Evolutionary conservation across 768 basidiomycete genomes (phyloP).

Genomic region (Agaricus bisporus): DNA sequence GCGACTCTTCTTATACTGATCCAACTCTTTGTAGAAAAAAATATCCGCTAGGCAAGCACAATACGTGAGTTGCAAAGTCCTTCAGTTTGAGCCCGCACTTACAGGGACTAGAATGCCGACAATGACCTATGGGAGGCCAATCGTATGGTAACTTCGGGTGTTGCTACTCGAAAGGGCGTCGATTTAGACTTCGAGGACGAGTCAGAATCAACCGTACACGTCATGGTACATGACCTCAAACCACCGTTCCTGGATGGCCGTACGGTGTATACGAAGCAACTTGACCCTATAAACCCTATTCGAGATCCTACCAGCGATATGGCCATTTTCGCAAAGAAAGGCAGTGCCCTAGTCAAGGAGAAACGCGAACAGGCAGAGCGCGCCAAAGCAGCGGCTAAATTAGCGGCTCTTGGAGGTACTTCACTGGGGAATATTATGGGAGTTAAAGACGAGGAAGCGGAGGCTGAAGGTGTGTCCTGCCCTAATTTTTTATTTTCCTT

Average conservation of each 20-base stretch:
- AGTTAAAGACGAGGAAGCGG: constrained; percentile 90
- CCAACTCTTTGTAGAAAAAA: constrained; percentile 49
- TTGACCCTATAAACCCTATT: constrained; percentile 96
- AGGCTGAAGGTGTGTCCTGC: constrained; percentile 73
- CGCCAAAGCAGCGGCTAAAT: constrained; percentile 92
- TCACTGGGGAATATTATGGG: constrained; percentile 97
- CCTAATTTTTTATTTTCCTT: constrained; percentile 16
- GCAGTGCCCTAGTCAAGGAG: constrained; percentile 90
- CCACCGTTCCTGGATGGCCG: constrained; percentile 98
- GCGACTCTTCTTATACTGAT: constrained; percentile 14
- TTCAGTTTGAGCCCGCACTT: constrained; percentile 2
- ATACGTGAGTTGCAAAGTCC: constrained; percentile 55
- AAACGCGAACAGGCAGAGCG: constrained; percentile 95
- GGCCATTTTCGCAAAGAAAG: constrained; percentile 95
- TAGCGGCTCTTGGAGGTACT: constrained; percentile 88
- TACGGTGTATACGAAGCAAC: constrained; percentile 91
- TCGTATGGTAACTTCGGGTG: constrained; percentile 94
- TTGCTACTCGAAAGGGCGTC: constrained; percentile 78
- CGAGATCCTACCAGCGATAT: constrained; percentile 91
- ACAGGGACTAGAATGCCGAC: constrained; percentile 74
- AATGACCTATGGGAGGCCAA: constrained; percentile 99
- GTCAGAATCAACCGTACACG: constrained; percentile 92
- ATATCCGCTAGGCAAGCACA: constrained; percentile 94
- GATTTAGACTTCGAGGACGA: constrained; percentile 97
- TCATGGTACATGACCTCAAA: constrained; percentile 95